phyloP scores from a whole-genome alignment of 106 monocot species.

The Gastrodia elata region DNA sequence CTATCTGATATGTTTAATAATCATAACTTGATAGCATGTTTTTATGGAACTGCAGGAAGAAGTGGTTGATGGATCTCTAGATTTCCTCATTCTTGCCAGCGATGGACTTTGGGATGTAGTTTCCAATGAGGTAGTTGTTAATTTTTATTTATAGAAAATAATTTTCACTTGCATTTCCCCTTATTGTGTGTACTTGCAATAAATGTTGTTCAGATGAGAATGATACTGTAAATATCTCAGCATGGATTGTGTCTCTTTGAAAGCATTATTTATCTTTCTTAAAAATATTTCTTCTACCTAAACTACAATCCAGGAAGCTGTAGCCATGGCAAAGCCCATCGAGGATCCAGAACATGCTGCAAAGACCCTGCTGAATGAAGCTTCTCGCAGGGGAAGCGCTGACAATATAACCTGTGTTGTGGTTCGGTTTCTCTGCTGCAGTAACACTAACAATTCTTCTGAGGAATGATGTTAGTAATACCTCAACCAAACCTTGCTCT shows the following conservation, averaged over 20 bases:
- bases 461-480: neutral
- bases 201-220: too few relatives aligned
- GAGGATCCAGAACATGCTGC: slow-evolving; percentile 63
- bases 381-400: slow-evolving; percentile 57
- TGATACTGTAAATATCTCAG: too few relatives aligned
- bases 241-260: neutral
- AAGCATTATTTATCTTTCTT: neutral
- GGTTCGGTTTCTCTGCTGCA: slow-evolving; percentile 43
- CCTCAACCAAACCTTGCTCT: neutral
- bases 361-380: slow-evolving; percentile 49
- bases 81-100: slow-evolving; percentile 94
- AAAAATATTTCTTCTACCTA: neutral
- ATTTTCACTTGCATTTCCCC: too few relatives aligned
- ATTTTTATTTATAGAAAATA: neutral
- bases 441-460: neutral
- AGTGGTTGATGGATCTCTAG: slow-evolving; percentile 72
- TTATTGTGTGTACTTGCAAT: too few relatives aligned
- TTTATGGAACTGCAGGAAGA: slow-evolving; percentile 47
- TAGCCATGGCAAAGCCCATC: slow-evolving; percentile 50
- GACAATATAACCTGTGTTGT: slow-evolving; percentile 68
- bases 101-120: slow-evolving; percentile 98
- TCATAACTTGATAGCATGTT: neutral
- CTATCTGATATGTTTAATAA: neutral
- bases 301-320: slow-evolving; percentile 51
- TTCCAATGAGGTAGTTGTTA: slow-evolving; percentile 57